These are phyloP conservation scores for Globisporangium spiculum DNA, from an alignment of 352 stramenopile genomes.

Conservation along the genomic window DNA sequence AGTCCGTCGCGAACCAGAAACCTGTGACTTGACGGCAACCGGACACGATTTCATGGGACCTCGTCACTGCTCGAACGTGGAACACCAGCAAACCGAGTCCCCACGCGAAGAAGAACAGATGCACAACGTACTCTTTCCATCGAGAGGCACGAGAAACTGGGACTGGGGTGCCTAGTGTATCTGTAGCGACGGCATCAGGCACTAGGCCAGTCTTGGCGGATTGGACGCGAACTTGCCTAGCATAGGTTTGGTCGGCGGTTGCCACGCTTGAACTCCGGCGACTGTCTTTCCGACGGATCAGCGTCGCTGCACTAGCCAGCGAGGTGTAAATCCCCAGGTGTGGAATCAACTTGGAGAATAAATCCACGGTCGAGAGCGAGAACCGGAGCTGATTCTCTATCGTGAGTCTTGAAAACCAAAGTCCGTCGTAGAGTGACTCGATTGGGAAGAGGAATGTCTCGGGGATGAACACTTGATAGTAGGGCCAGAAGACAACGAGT, in stretches of 20 bases:
- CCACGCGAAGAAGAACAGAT: slow-evolving; percentile 14
- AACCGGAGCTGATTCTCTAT: slow-evolving; percentile 27
- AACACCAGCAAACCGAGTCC: not conserved
- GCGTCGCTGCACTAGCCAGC: slow-evolving; percentile 5
- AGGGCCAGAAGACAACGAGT: slow-evolving; percentile 24
- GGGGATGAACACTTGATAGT: slow-evolving; percentile 16
- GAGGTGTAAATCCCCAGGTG: slow-evolving; percentile 25
- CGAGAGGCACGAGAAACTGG: not conserved
- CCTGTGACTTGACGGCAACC: not conserved
- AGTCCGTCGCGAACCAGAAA: slow-evolving; percentile 7
- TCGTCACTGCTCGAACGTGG: slow-evolving; percentile 10
- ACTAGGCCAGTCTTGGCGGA: not conserved
- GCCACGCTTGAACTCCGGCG: not conserved
- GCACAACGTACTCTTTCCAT: slow-evolving; percentile 1
- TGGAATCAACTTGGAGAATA: slow-evolving; percentile 24
- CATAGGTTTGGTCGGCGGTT: not conserved
- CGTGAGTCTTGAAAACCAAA: slow-evolving; percentile 24
- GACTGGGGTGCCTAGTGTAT: not conserved
- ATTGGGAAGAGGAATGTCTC: slow-evolving; percentile 19
- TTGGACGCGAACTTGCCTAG: not conserved
- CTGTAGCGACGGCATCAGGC: not conserved
- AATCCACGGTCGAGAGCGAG: slow-evolving; percentile 13
- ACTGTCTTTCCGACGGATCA: not conserved
- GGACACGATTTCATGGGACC: not conserved
- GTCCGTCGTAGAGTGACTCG: slow-evolving; percentile 21